Evolutionary conservation across 2,329 filamentous ascomycete genomes (phyloP).

Genomic region (Penicillium paneum): DNA sequence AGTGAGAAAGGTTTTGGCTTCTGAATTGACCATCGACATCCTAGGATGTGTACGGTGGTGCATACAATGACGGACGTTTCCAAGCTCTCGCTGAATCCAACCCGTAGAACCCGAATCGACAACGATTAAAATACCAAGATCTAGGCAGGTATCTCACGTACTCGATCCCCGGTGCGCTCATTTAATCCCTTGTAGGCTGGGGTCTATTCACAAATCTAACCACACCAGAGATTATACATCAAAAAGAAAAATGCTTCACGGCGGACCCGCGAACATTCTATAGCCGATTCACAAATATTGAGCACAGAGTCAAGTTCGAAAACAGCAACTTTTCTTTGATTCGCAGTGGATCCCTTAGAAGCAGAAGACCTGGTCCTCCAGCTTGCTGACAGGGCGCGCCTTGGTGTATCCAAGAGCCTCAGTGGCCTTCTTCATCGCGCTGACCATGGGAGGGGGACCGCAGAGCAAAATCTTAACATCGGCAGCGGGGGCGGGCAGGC

Average conservation of each 20-base stretch:
- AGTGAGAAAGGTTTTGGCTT: no score
- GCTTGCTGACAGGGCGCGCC: slow-evolving; percentile 91
- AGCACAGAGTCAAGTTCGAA: not conserved
- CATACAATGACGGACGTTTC: no score
- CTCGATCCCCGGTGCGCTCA: no score
- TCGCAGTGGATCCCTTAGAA: slow-evolving; percentile 57
- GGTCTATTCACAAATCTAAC: slow-evolving; percentile 4
- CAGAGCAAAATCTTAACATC: slow-evolving; percentile 95
- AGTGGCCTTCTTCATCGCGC: slow-evolving; percentile 93
- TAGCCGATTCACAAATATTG: not conserved
- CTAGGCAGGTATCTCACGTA: not conserved
- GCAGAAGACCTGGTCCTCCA: slow-evolving; percentile 96
- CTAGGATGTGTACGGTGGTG: no score
- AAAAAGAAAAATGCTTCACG: not conserved
- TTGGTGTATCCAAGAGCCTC: slow-evolving; percentile 88
- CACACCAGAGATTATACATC: not conserved
- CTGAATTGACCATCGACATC: no score
- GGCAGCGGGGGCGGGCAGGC: slow-evolving; percentile 72
- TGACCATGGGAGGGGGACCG: slow-evolving; percentile 94
- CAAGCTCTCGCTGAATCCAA: no score
- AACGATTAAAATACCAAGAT: not conserved
- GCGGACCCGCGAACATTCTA: not conserved
- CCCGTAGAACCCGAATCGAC: not conserved
- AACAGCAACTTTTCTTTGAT: not conserved
- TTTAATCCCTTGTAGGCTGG: not conserved